phyloP scores from a whole-genome alignment of 768 basidiomycete genomes.

The Mycena rebaudengoi region DNA sequence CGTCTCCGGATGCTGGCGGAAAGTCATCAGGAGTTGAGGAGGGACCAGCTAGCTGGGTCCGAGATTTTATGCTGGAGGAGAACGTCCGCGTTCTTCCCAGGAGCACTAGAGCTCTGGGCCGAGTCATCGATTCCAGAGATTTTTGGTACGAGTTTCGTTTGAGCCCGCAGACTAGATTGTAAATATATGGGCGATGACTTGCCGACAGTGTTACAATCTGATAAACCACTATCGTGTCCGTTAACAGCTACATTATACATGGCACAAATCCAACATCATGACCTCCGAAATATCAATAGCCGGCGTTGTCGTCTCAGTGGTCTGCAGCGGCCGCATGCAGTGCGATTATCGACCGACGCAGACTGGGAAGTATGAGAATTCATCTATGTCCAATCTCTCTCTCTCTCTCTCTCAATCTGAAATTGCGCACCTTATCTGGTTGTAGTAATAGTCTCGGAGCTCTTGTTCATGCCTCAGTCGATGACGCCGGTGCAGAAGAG shows the following conservation, averaged over 20 bases:
- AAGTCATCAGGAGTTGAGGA: no score
- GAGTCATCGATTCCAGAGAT: conserved; percentile 66
- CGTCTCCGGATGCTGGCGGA: no score
- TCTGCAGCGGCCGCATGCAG: conserved; percentile 43
- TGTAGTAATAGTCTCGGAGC: conserved; percentile 57
- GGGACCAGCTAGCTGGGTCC: conserved; percentile 61
- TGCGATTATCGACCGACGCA: conserved; percentile 45
- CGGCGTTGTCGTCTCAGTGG: no score
- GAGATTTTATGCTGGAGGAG: conserved; percentile 63
- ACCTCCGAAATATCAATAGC: no score
- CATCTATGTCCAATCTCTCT: neutral
- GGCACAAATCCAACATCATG: conserved; percentile 35
- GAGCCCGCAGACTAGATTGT: no score
- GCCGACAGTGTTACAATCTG: no score
- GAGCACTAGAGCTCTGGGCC: conserved; percentile 53
- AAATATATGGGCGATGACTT: no score
- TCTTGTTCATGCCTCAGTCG: conserved; percentile 48
- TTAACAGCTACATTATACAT: no score
- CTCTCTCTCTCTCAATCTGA: neutral
- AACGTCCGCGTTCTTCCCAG: conserved; percentile 62
- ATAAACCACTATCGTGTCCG: no score
- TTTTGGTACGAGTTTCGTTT: conserved; percentile 64
- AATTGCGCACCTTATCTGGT: conserved; percentile 53
- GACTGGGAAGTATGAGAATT: conserved; percentile 29
- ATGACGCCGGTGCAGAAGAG: conserved; percentile 51